Evolutionary conservation across 768 basidiomycete species (phyloP), one percentile per base, ranked within the genome.

Genomic region (Suillus subalutaceus): DNA sequence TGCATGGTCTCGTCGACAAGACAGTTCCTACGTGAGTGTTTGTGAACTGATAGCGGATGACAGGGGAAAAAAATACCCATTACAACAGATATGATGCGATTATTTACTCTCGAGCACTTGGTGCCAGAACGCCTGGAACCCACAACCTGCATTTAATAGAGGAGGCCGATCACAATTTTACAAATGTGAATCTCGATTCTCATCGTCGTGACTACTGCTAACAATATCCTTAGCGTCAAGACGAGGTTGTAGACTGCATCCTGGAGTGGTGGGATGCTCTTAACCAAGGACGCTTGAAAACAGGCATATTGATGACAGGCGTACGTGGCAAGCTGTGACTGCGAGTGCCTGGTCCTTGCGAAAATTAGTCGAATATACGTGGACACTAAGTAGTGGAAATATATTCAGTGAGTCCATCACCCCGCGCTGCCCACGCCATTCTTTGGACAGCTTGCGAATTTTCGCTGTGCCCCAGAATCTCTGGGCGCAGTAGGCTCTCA

Each of bases 111-210:
- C 81, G 84, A 18, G 86, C 85, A 1, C 80, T 91, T 56, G 84
- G 88, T 38, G 71, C 76, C 40, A 83, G 90, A 64, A 70, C 70
- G 16, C 85, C 88, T 26, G 93, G 91, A 57, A 91, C 90, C 8
- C 90, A 93, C 73, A 88, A 81, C 20, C 79, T 94, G 32, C 84
- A 89, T 72, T 79, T 90, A 32, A 78, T 92, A 46, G 93, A 94
- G 74, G 84, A 83, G 53, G 90, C 89, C 9, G 91, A 93, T 78
- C 93, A 94, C 72, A 94, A 93, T 76, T 90, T 89, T 70, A 87
- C 86, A 30, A 87, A 88, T 30, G 84, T 85, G 66, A 52, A 7
- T 40, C 35, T 62, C 41, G 8, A 60, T 46, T 30, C 16, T 32
- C n/a, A 56, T 68, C 40, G 20, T 32, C 37, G n/a, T 62, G 20